phyloP scores from a whole-genome alignment of 2,329 filamentous ascomycete genomes.

The Aspergillus sp. region DNA sequence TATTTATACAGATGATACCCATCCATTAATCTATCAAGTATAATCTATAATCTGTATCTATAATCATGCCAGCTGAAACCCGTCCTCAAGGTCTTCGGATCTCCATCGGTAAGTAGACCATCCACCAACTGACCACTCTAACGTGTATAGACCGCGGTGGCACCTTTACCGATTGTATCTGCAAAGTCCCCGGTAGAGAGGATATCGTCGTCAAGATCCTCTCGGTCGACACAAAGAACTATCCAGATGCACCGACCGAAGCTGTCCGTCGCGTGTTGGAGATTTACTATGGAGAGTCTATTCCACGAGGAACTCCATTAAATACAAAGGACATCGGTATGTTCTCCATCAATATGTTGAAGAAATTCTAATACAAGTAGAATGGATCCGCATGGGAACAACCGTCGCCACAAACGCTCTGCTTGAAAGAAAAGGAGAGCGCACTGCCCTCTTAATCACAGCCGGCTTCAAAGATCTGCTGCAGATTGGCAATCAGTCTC shows the following conservation, averaged over 20 bases:
- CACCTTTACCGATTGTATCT: conserved; percentile 90
- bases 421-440: conserved; percentile 84
- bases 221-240: conserved; percentile 85
- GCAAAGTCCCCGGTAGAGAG: conserved; percentile 66
- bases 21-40: no score
- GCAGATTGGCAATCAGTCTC: conserved; percentile 82
- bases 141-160: neutral
- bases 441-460: conserved; percentile 81
- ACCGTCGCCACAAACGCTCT: conserved; percentile 92
- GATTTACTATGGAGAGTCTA: conserved; percentile 67
- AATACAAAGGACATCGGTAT: conserved; percentile 69
- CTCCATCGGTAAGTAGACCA: no score
- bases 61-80: no score
- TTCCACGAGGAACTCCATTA: conserved; percentile 70
- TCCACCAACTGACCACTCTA: neutral
- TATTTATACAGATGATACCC: no score
- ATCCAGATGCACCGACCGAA: conserved; percentile 84
- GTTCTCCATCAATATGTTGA: no score
- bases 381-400: conserved; percentile 92
- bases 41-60: no score
- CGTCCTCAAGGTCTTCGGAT: no score
- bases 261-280: conserved; percentile 82
- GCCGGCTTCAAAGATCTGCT: conserved; percentile 84
- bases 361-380: no score
- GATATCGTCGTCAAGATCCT: conserved; percentile 82